Conservation (phyloP, 306 rosid species). For the Mimosa bimucronata region DNA sequence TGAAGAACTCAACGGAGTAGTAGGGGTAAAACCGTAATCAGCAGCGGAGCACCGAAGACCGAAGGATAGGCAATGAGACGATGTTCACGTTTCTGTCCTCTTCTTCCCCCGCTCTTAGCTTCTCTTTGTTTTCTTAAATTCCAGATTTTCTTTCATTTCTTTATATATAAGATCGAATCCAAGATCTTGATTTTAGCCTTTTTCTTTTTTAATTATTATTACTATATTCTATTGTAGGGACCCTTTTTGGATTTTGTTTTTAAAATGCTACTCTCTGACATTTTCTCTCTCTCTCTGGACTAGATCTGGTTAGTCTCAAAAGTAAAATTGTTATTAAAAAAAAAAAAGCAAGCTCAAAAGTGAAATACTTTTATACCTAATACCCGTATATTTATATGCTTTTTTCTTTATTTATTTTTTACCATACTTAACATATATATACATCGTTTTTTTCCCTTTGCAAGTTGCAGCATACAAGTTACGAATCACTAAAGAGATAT, state of each 20-base stretch:
- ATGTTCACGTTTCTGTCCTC: slow-evolving; percentile 34
- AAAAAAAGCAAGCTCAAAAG: too few relatives aligned
- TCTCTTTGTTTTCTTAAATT: slow-evolving; percentile 13
- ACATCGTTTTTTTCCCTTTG: too few relatives aligned
- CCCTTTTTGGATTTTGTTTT: neutral
- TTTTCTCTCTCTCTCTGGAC: neutral
- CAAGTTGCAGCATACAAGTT: neutral
- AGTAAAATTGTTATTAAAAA: too few relatives aligned
- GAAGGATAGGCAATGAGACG: slow-evolving; percentile 30
- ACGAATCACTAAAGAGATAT: neutral
- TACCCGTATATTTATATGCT: too few relatives aligned
- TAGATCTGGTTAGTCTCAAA: neutral
- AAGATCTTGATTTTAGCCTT: neutral
- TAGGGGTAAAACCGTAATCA: slow-evolving; percentile 43
- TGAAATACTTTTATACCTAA: too few relatives aligned
- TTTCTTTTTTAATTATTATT: neutral
- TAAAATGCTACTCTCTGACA: neutral
- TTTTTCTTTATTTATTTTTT: too few relatives aligned
- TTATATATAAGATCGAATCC: neutral
- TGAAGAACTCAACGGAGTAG: slow-evolving; percentile 35
- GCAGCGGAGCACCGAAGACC: slow-evolving; percentile 44
- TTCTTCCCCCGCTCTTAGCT: slow-evolving; percentile 11
- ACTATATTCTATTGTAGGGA: neutral
- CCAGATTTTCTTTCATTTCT: slow-evolving; percentile 13
- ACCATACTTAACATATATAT: too few relatives aligned